Evolutionary conservation across 2,329 filamentous ascomycete genomes (phyloP), one percentile per base, ranked within the genome.

Genomic region (Helicocarpus griseus): DNA sequence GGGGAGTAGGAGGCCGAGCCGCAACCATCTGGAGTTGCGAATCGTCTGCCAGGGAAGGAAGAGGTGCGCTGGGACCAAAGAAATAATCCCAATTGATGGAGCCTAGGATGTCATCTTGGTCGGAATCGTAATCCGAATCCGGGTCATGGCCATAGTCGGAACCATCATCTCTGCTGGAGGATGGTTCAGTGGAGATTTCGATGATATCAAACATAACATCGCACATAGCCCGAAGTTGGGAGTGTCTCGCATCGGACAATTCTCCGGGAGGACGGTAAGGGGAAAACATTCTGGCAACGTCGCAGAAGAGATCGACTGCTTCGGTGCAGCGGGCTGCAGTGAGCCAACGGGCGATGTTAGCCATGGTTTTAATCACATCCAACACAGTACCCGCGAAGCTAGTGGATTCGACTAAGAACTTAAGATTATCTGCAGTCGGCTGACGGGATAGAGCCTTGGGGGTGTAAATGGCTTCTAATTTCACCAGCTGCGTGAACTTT

Each of bases 231-330:
- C 58, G 4, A 4, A 57, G 2, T 2, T 28, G n/a, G 28, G 9
- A 17, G 24, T 40, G 48, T 41, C 33, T 40, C 11, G 21, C 21
- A 24, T 57, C 49, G 17, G 47, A 58, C 54, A 28, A 61, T 67
- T 58, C 62, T 55, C 61, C 62, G 61, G 31, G 61, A 61, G 21
- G 48, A 58, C 50, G 66, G 61, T 1, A 57, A 45, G 54, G 31
- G 8, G 56, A 56, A 39, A 65, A 65, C 4, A 57, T 50, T 14
- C 58, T 55, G 19, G 53, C 55, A n/a, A 61, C 48, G 31, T 65
- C 60, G 44, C 58, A 63, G 49, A 63, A 65, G 4, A 65, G 54
- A 49, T 64, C 61, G 7, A 63, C 61, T 1, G 63, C 57, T 13
- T 61, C 44, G 3, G 57, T 53, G n/a, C 63, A 60, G 46, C 63